These are phyloP conservation scores for Aurifilum marmelostoma DNA, from an alignment of 2,329 filamentous ascomycete species.

Conservation along the genomic window DNA sequence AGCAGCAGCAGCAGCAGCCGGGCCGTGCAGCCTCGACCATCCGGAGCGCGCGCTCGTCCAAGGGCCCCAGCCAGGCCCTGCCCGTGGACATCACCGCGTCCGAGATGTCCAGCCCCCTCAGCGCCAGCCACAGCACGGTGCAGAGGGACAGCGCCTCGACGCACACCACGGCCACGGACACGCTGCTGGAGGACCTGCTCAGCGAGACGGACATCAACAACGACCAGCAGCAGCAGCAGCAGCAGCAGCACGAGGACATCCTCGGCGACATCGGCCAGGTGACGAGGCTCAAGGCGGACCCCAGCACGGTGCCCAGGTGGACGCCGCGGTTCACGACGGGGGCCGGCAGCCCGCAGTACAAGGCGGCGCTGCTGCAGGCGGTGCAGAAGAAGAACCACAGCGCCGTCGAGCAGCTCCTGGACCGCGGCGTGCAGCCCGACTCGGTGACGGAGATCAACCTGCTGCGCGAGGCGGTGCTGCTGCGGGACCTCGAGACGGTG, in stretches of 20 bases:
- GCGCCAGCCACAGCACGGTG: slow-evolving; percentile 16
- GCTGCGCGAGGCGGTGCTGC: slow-evolving; percentile 56
- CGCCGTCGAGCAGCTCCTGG: slow-evolving; percentile 59
- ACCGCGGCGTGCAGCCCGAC: slow-evolving; percentile 59
- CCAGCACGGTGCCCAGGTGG: slow-evolving; percentile 55
- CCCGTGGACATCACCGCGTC: slow-evolving; percentile 25
- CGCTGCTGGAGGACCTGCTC: slow-evolving; percentile 40
- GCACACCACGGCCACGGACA: slow-evolving; percentile 40
- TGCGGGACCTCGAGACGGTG: slow-evolving; percentile 56
- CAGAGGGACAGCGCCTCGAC: slow-evolving; percentile 37
- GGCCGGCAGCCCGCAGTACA: slow-evolving; percentile 48
- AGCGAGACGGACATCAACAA: slow-evolving; percentile 44
- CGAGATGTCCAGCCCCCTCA: slow-evolving; percentile 26
- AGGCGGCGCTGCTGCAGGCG: slow-evolving; percentile 54
- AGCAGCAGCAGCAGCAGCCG: not conserved
- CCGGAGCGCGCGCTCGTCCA: slow-evolving; percentile 31
- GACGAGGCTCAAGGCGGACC: slow-evolving; percentile 55
- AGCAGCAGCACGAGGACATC: slow-evolving; percentile 19
- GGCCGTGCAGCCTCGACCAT: slow-evolving; percentile 34
- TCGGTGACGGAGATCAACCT: slow-evolving; percentile 50
- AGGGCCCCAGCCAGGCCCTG: slow-evolving; percentile 24
- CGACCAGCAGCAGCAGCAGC: too few species aligned
- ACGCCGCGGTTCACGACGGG: slow-evolving; percentile 50
- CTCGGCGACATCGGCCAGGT: slow-evolving; percentile 42
- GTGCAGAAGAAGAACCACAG: slow-evolving; percentile 61